These are phyloP conservation scores for Epichloe bromicola DNA, from an alignment of 2,329 filamentous ascomycete species.

Conservation along the genomic window DNA sequence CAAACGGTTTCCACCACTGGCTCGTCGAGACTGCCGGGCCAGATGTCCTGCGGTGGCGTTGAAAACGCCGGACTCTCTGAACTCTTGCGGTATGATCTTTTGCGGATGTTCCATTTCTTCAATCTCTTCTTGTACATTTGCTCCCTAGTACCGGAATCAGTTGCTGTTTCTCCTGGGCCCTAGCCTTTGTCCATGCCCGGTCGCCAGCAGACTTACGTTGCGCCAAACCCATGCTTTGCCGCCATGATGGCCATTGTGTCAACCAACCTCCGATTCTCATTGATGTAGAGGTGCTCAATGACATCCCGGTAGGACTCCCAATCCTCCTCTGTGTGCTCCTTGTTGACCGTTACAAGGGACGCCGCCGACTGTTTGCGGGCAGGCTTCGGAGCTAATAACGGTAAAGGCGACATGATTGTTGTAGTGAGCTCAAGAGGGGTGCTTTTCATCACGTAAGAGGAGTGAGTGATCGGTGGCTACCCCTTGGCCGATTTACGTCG, in stretches of 20 bases:
- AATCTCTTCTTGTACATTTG: conserved; percentile 28
- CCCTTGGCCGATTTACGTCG: neutral
- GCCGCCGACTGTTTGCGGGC: conserved; percentile 14
- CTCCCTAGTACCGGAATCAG: conserved; percentile 13
- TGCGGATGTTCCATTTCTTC: conserved; percentile 26
- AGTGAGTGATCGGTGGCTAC: neutral
- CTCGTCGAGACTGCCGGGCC: neutral
- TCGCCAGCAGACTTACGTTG: conserved; percentile 19
- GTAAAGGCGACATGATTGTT: conserved; percentile 13
- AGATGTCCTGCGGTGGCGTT: conserved; percentile 1
- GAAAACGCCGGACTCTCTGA: neutral
- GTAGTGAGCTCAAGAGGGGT: neutral
- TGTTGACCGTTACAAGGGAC: conserved; percentile 15
- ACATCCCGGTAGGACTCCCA: conserved; percentile 20
- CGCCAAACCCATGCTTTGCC: conserved; percentile 21
- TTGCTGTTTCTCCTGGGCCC: neutral
- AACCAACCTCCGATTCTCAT: conserved; percentile 22
- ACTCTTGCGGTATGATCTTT: conserved; percentile 20
- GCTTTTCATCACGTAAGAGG: neutral
- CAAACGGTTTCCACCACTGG: conserved; percentile 1
- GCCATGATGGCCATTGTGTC: conserved; percentile 24
- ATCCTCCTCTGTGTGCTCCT: conserved; percentile 23
- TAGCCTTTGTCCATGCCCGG: too few species aligned
- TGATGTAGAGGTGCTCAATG: conserved; percentile 22
- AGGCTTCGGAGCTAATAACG: conserved; percentile 21